Evolutionary conservation across 2,329 filamentous ascomycete species (phyloP).

Genomic region (Calonectria crousiana): DNA sequence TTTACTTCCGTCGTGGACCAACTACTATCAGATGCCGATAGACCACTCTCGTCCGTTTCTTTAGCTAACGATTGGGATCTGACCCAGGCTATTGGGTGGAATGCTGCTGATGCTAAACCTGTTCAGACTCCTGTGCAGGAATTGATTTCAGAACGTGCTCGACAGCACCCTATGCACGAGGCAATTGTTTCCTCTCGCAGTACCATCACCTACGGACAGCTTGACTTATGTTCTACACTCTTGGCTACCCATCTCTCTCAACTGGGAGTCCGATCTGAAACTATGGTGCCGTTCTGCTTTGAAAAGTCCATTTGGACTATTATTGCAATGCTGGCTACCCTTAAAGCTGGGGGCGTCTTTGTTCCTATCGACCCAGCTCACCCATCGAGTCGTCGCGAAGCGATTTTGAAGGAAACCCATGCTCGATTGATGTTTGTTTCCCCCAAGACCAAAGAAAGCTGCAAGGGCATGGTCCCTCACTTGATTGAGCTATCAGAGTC

Average conservation of each 20-base stretch:
- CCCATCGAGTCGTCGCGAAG: slow-evolving; percentile 40
- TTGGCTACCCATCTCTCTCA: slow-evolving; percentile 12
- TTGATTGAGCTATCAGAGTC: not conserved
- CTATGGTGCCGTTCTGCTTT: slow-evolving; percentile 22
- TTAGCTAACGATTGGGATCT: not conserved
- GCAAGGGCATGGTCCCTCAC: not conserved
- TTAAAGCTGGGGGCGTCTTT: slow-evolving; percentile 49
- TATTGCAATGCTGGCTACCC: slow-evolving; percentile 48
- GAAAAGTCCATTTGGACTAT: slow-evolving; percentile 29
- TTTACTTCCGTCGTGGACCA: not conserved
- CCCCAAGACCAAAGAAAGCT: not conserved
- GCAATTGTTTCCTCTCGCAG: slow-evolving; percentile 40
- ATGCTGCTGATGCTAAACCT: not conserved
- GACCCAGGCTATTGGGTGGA: not conserved
- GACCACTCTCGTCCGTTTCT: not conserved
- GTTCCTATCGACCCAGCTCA: slow-evolving; percentile 52
- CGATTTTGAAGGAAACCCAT: not conserved
- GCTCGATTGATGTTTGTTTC: not conserved
- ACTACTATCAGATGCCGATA: not conserved
- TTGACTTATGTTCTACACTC: slow-evolving; percentile 13
- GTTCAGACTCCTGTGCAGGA: slow-evolving; percentile 31
- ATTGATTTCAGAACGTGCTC: slow-evolving; percentile 24
- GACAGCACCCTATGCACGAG: slow-evolving; percentile 17
- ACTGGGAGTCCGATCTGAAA: slow-evolving; percentile 11
- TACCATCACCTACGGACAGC: slow-evolving; percentile 33